Conservation (phyloP, 2,329 filamentous ascomycete species). For the Fusarium circinatum region DNA sequence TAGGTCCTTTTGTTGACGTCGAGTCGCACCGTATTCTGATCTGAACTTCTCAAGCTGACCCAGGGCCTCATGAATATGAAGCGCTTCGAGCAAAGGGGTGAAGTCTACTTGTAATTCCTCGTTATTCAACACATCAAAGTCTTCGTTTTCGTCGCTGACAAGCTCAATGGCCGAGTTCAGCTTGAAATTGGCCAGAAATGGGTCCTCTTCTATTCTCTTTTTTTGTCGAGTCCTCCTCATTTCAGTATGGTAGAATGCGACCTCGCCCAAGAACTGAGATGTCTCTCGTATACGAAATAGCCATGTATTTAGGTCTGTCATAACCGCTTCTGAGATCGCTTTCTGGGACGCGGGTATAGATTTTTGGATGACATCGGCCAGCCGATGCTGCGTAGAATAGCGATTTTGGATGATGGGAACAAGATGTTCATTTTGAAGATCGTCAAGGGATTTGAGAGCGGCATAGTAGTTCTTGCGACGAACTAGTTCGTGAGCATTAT, state of each 20-base stretch:
- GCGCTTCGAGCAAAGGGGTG: constrained; percentile 89
- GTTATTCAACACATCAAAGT: constrained; percentile 95
- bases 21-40: constrained; percentile 89
- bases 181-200: constrained; percentile 84
- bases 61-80: constrained; percentile 96
- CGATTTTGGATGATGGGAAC: constrained; percentile 77
- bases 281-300: constrained; percentile 94
- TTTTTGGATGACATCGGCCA: constrained; percentile 94
- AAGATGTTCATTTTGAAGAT: constrained; percentile 94
- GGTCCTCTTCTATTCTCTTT: constrained; percentile 79
- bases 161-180: constrained; percentile 96
- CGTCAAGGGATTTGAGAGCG: constrained; percentile 91
- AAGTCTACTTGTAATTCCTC: constrained; percentile 96
- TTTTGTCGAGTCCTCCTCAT: constrained; percentile 84
- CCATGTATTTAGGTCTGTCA: constrained; percentile 97
- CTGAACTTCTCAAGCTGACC: constrained; percentile 93
- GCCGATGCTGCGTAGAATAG: constrained; percentile 92
- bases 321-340: constrained; percentile 94
- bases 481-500: constrained; percentile 92
- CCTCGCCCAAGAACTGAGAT: constrained; percentile 94
- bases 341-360: constrained; percentile 94
- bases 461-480: constrained; percentile 95
- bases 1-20: constrained; percentile 90
- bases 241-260: constrained; percentile 96
- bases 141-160: constrained; percentile 93